Base-by-base conservation (phyloP, 805 yeast species). In the Saccharomycopsis microspora region DNA sequence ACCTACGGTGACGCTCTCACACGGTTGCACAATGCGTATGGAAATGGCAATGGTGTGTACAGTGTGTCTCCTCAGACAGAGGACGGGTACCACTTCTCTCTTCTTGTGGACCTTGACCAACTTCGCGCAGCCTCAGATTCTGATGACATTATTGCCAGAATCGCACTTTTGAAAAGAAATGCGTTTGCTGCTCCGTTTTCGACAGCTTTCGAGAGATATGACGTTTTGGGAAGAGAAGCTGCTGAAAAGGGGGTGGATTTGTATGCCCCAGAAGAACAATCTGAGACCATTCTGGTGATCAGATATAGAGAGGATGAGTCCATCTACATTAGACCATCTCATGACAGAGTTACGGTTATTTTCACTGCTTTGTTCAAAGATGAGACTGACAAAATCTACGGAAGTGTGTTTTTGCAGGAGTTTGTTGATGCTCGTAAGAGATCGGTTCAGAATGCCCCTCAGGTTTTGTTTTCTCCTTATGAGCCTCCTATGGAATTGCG, bases 371-470 rank as follows among this genome's bases (percentile, higher is more conserved):
- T 87, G 29, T 93, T 93, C 74, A 83, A 85, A 61, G 99, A 93
- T 65, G 97, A 93, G 64, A 93, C 97, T 3, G 99, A 93, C 66
- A 87, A 85, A 62, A 75, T 85, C 46, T 84, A 86, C 57, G 94
- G 95, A 40, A 86, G 82, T 64, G 95, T 87, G 36, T 87, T 87
- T 60, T 69, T 87, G 54, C 96, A 87, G 62, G 96, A 89, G 67
- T 89, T 89, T 63, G 95, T 88, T 41, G 97, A 89, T 64, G 96
- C 97, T 7, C 80, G 99, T 66, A 85, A 85, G 62, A 77, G 96
- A 64, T 84, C 95, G 4, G 90, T 93, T 52, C 98, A 93, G 67
- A 89, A 93, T 44, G 97, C 97, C 1, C 99, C 99, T 11, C 99
- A 93, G 70, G 99, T 93, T 46, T 75, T 93, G 58, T 89, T 84